Conservation (phyloP, 495 filamentous ascomycete genomes). For the Bryoglossum gracile region DNA sequence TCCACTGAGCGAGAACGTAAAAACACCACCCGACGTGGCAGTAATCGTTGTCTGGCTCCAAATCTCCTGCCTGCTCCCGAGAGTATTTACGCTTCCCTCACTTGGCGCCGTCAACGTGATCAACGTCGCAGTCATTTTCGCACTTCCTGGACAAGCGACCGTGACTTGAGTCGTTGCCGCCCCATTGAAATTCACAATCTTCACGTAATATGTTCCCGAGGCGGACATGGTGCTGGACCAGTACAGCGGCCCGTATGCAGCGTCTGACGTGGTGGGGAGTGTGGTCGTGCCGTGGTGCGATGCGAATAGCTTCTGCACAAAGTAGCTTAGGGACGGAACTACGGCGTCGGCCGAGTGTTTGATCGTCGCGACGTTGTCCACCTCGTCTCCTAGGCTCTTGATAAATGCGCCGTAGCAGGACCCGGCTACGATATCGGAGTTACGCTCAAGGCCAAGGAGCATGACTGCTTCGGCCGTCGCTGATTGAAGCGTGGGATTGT, state of each 20-base stretch:
- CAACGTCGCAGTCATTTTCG: neutral
- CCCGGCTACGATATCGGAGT: conserved; percentile 43
- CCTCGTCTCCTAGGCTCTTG: conserved; percentile 35
- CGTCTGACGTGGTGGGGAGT: neutral
- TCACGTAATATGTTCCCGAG: neutral
- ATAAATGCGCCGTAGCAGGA: conserved; percentile 38
- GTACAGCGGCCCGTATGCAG: neutral
- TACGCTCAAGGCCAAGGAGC: conserved; percentile 50
- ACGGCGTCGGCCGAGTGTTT: conserved; percentile 5
- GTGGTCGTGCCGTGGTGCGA: conserved; percentile 6
- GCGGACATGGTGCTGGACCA: neutral
- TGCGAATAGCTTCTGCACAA: conserved; percentile 22
- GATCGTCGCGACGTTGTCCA: conserved; percentile 14
- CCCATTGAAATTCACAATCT: neutral
- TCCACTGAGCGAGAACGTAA: neutral
- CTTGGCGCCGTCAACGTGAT: neutral
- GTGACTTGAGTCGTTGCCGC: neutral
- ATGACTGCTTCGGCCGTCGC: conserved; percentile 47
- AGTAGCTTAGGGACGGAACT: conserved; percentile 16
- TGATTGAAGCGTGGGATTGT: conserved; percentile 23
- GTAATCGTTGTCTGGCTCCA: neutral
- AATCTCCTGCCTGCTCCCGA: neutral
- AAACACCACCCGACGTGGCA: too few relatives aligned
- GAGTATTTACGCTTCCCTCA: neutral
- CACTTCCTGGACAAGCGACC: neutral